These are phyloP conservation scores for Marchantia polymorpha DNA, from an alignment of 225 moss, liverwort and hornwort species.

Conservation along the genomic window DNA sequence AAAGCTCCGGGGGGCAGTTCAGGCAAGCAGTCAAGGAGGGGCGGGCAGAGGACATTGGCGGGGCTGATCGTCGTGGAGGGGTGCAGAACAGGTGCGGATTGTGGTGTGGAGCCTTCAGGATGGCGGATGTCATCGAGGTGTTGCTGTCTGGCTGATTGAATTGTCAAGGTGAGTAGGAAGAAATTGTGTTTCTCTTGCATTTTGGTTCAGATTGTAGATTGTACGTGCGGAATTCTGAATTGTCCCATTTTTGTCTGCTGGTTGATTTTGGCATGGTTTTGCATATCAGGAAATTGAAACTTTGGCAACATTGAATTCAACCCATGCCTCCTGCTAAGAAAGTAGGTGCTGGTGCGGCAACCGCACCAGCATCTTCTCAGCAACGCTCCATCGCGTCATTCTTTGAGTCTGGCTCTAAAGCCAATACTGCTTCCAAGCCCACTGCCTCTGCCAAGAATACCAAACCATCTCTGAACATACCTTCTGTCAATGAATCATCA, in stretches of 20 bases:
- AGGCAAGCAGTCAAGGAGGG: neutral
- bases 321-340: slow-evolving; percentile 37
- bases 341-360: slow-evolving; percentile 7
- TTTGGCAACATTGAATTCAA: neutral
- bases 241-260: neutral
- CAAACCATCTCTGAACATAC: slow-evolving; percentile 19
- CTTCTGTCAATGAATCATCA: slow-evolving; percentile 16
- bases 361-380: slow-evolving; percentile 18
- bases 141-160: slow-evolving; percentile 1
- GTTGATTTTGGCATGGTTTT: neutral
- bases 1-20: neutral
- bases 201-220: neutral
- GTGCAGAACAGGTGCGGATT: neutral
- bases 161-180: neutral
- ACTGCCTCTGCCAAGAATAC: neutral
- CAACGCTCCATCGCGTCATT: slow-evolving; percentile 50
- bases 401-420: slow-evolving; percentile 33
- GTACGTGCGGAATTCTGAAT: neutral
- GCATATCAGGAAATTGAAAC: neutral
- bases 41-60: neutral
- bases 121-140: neutral
- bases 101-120: neutral
- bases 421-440: slow-evolving; percentile 2
- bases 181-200: neutral
- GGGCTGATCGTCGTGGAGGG: neutral